Evolutionary conservation across 2,329 filamentous ascomycete genomes (phyloP).

Genomic region (Colletotrichum eleusines): DNA sequence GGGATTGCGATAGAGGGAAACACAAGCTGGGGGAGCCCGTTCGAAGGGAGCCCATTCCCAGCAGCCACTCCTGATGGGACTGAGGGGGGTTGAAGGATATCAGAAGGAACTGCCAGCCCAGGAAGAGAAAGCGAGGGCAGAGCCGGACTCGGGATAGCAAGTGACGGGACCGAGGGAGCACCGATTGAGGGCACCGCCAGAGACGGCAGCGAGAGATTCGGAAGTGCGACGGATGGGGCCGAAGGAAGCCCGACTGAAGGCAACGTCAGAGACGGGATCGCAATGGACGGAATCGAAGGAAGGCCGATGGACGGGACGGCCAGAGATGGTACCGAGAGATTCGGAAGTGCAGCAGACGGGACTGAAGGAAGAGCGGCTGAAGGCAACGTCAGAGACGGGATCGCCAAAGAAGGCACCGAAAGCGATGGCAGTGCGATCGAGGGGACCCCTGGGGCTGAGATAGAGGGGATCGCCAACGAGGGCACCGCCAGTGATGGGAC

Average conservation of each 20-base stretch:
- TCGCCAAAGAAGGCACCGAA: too few species aligned
- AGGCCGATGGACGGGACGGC: too few species aligned
- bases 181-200: not conserved
- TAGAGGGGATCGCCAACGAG: not conserved
- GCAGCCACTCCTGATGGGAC: too few species aligned
- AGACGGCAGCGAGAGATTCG: too few species aligned
- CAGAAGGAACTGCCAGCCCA: not conserved
- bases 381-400: not conserved
- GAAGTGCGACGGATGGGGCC: too few species aligned
- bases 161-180: not conserved
- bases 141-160: not conserved
- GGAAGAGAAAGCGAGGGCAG: not conserved
- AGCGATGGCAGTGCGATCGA: too few species aligned
- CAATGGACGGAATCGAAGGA: not conserved
- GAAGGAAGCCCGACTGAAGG: too few species aligned
- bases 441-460: too few species aligned
- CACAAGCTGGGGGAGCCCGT: too few species aligned
- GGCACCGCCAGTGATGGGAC: too few species aligned
- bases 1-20: not conserved
- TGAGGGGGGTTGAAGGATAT: not conserved
- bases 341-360: not conserved
- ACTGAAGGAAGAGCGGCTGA: not conserved
- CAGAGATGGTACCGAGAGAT: not conserved
- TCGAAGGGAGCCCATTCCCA: not conserved
- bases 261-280: not conserved